Conservation (phyloP, 2,329 filamentous ascomycete species). For the Macrophomina tecta region DNA sequence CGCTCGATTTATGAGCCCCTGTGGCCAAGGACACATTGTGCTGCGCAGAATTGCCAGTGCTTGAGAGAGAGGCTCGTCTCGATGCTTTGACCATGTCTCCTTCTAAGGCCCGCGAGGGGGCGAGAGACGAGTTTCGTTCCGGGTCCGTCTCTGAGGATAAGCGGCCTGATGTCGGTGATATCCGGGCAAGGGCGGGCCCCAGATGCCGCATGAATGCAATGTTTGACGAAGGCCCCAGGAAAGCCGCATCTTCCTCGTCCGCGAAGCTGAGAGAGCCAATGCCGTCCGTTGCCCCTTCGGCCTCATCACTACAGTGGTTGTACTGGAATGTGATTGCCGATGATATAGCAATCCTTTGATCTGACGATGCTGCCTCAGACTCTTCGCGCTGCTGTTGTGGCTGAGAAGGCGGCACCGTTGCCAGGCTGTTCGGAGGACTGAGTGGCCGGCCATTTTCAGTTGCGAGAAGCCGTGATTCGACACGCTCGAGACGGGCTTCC, state of each 20-base stretch:
- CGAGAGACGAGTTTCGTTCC: conserved; percentile 10
- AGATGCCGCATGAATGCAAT: conserved; percentile 50
- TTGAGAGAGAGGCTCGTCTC: conserved; percentile 33
- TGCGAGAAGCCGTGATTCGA: not conserved
- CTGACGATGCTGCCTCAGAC: conserved; percentile 29
- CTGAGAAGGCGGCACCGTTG: not conserved
- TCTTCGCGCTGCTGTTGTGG: not conserved
- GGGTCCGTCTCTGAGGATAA: not conserved
- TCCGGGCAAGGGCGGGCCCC: conserved; percentile 37
- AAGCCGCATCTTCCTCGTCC: conserved; percentile 45
- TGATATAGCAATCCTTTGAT: not conserved
- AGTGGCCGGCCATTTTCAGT: conserved; percentile 20
- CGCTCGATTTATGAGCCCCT: not conserved
- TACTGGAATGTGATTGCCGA: not conserved
- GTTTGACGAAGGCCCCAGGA: conserved; percentile 51
- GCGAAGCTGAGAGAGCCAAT: conserved; percentile 46
- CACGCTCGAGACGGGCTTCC: not conserved
- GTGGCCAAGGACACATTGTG: not conserved
- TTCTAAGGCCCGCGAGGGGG: conserved; percentile 26
- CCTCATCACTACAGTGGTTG: conserved; percentile 26
- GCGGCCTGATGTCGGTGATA: conserved; percentile 4
- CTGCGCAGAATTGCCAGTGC: not conserved
- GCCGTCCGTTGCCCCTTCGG: conserved; percentile 42
- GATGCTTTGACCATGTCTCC: conserved; percentile 34
- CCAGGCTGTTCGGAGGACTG: not conserved